phyloP scores from a whole-genome alignment of 495 filamentous ascomycete species.

The Oidiodendron maius region DNA sequence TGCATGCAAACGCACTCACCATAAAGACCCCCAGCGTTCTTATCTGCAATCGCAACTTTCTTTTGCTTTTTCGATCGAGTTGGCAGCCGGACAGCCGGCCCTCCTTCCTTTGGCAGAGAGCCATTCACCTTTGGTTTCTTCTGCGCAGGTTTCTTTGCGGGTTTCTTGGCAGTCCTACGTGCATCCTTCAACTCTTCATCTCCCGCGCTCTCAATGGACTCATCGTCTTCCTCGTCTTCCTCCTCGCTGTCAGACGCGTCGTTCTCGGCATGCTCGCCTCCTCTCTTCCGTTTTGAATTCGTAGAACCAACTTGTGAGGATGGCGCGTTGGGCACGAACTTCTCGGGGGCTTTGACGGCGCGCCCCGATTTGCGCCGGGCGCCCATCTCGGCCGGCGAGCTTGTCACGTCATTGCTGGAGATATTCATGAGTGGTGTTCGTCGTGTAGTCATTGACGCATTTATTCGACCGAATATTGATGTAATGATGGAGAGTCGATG shows the following conservation, averaged over 20 bases:
- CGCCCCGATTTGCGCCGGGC: slow-evolving; percentile 75
- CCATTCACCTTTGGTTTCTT: slow-evolving; percentile 77
- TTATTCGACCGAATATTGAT: slow-evolving; percentile 13
- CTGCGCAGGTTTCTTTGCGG: slow-evolving; percentile 50
- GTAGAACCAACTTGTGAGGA: slow-evolving; percentile 20
- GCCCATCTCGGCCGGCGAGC: slow-evolving; percentile 40
- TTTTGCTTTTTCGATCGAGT: slow-evolving; percentile 56
- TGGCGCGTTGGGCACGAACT: slow-evolving; percentile 48
- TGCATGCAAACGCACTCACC: slow-evolving; percentile 41
- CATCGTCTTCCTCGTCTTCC: slow-evolving; percentile 24
- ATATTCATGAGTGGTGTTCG: slow-evolving; percentile 52
- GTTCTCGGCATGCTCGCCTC: slow-evolving; percentile 28
- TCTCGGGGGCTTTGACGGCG: slow-evolving; percentile 65
- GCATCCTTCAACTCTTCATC: slow-evolving; percentile 41
- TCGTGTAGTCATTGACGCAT: slow-evolving; percentile 24
- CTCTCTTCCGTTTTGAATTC: slow-evolving; percentile 50
- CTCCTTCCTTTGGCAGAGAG: slow-evolving; percentile 27
- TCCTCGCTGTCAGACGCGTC: slow-evolving; percentile 26
- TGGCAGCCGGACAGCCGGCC: slow-evolving; percentile 46
- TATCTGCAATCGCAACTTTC: slow-evolving; percentile 39
- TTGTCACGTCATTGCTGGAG: slow-evolving; percentile 51
- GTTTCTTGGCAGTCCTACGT: slow-evolving; percentile 29
- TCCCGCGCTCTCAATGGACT: slow-evolving; percentile 27
- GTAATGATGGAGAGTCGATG: not conserved
- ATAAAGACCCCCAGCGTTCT: slow-evolving; percentile 65